Conservation (phyloP, 371 early-diverging fungal genomes). For the Mortierella sp. region DNA sequence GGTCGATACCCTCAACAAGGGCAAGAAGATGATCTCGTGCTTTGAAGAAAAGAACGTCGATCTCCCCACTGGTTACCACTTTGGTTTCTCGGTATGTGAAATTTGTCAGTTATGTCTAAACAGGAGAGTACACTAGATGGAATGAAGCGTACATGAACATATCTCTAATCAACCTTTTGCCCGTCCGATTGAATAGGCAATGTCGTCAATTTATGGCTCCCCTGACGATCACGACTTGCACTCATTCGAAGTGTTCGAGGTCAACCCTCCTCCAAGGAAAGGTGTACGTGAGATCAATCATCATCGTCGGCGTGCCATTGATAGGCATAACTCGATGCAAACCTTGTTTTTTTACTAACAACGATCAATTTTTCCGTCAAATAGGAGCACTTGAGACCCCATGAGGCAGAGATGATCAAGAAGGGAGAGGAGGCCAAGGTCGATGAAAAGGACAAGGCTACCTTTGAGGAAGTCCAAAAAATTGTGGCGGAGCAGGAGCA, state of each 20-base stretch:
- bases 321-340: not conserved
- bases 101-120: not conserved
- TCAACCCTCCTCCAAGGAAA: conserved; percentile 74
- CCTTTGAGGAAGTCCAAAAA: conserved; percentile 48
- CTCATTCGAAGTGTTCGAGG: conserved; percentile 81
- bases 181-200: conserved; percentile 17
- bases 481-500: conserved; percentile 46
- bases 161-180: not conserved
- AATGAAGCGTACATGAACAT: too few species aligned
- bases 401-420: conserved; percentile 74
- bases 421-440: conserved; percentile 69
- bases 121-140: not conserved
- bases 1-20: conserved; percentile 73
- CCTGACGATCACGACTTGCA: conserved; percentile 88
- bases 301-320: not conserved
- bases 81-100: conserved; percentile 79
- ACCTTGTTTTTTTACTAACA: not conserved
- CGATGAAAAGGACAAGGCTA: conserved; percentile 41
- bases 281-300: not conserved
- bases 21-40: conserved; percentile 74
- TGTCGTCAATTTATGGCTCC: conserved; percentile 22
- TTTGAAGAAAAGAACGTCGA: conserved; percentile 70
- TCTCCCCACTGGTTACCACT: conserved; percentile 84
- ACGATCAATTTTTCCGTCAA: not conserved
- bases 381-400: conserved; percentile 66